Conservation (phyloP, 306 rosid species). For the Vicia faba region DNA sequence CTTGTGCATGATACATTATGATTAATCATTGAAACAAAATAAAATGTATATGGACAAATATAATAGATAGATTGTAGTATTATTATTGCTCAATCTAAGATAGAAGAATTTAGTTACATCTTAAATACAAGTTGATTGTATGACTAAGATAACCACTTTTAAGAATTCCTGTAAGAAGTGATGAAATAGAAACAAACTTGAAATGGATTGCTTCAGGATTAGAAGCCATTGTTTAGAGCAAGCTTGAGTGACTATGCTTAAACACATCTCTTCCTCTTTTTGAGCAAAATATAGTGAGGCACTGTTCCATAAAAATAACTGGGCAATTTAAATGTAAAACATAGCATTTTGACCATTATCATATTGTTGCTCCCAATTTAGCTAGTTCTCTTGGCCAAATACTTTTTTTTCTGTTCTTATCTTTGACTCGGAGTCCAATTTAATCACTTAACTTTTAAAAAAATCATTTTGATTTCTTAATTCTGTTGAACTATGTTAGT, state of each 20-base stretch:
- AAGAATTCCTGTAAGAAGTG: constrained; percentile 83
- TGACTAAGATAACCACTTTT: constrained; percentile 97
- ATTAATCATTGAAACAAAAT: neutral
- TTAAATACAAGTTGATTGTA: constrained; percentile 92
- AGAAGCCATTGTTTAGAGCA: constrained; percentile 85
- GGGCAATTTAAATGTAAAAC: too few relatives aligned
- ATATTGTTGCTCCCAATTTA: too few relatives aligned
- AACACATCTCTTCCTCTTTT: constrained; percentile 85
- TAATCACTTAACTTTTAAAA: too few relatives aligned
- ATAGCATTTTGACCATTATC: too few relatives aligned
- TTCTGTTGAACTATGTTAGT: too few relatives aligned
- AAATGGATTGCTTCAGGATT: constrained; percentile 80
- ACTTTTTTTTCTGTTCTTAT: too few relatives aligned
- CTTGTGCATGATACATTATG: too few relatives aligned
- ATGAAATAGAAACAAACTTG: constrained; percentile 87
- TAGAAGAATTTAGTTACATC: constrained; percentile 76
- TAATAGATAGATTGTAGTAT: constrained; percentile 1
- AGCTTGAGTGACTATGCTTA: constrained; percentile 69
- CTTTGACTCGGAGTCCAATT: too few relatives aligned
- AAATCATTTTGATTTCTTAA: too few relatives aligned
- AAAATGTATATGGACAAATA: neutral
- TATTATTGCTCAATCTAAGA: neutral
- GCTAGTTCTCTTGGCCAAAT: too few relatives aligned
- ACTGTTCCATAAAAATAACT: constrained; percentile 52
- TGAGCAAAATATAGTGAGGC: constrained; percentile 70